Base-by-base conservation (phyloP, 202 grass and related monocot species). In the Alloteropsis angusta region DNA sequence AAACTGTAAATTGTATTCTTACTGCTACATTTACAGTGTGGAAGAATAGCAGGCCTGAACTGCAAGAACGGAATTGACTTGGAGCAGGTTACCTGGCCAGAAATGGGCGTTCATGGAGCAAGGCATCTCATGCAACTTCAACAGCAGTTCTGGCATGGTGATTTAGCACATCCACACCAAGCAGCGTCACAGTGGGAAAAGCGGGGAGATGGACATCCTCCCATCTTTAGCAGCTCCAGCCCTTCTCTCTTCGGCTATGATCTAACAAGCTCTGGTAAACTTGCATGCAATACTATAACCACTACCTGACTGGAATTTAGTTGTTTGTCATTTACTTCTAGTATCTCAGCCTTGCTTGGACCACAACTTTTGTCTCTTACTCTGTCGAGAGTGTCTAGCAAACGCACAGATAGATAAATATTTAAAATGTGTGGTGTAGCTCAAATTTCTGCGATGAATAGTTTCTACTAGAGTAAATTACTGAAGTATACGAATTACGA, bases 71-170 rank as follows among this genome's bases (percentile, higher is more conserved):
- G 85, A 79, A 79, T 83, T 19, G 91, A 72, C 59, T 63, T 87
- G 65, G 91, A 83, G 56, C 82, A 90, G 75, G 69, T 87, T 18
- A 72, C 70, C 71, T 93, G 91, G 91, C 52, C 79, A 55, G 85
- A 87, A 37, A 84, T 84, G 52, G 79, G 78, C 0, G 65, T 84
- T 10, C 74, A 89, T 60, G 87, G 71, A 67, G 67, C 68, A 63
- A 85, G 79, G 74, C 83, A 90, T 78, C 71, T 85, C 10, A 67
- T 68, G 72, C 89, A 88, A 68, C 77, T 84, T 57, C 91, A 88
- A 60, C 91, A 93, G 38, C 85, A 88, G 67, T 65, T 92, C 66
- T 93, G 91, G 91, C 85, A 93, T 80, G 79, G 88, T 58, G 88
- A 90, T 81, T 80, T 90, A 71, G 79, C 74, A 9, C 85, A 90